Conservation (phyloP, 2,329 filamentous ascomycete genomes). For the Helotiales sp. region DNA sequence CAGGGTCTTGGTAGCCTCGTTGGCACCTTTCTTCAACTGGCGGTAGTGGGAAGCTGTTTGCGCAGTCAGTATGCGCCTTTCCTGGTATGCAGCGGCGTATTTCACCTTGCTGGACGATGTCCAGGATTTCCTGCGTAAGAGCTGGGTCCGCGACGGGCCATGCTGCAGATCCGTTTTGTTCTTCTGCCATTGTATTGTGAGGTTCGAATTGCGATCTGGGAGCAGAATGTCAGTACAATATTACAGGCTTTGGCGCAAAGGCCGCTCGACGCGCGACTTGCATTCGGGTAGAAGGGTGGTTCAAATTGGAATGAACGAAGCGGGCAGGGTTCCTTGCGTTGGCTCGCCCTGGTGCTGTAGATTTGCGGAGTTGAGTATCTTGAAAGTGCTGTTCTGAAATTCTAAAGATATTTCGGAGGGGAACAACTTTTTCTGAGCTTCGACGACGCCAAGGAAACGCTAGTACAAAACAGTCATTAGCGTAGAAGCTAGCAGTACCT, state of each 20-base stretch:
- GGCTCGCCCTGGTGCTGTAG: constrained; percentile 52
- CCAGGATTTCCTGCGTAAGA: constrained; percentile 79
- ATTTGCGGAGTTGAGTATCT: constrained; percentile 12
- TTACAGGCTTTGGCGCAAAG: not conserved
- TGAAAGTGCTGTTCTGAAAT: no score
- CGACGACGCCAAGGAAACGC: constrained; percentile 1
- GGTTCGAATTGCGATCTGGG: constrained; percentile 7
- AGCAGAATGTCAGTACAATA: constrained; percentile 7
- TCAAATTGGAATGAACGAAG: constrained; percentile 6
- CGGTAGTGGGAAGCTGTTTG: no score
- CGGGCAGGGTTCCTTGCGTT: constrained; percentile 60
- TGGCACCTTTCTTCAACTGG: constrained; percentile 87
- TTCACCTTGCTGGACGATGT: constrained; percentile 69
- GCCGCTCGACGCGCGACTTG: not conserved
- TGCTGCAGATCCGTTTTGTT: constrained; percentile 44
- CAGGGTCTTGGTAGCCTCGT: constrained; percentile 83
- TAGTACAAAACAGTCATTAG: not conserved
- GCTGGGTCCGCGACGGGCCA: constrained; percentile 73
- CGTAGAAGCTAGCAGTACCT: constrained; percentile 8
- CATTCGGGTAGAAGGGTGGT: constrained; percentile 4
- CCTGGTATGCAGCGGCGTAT: no score
- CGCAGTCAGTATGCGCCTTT: no score
- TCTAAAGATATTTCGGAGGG: constrained; percentile 1
- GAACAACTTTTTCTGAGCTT: no score
- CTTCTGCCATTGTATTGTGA: constrained; percentile 33